A percentile compares a stretch with the other conserved stretches of the same genome.
phyloP scores from a whole-genome alignment of 2,329 filamentous ascomycete species.

The Coniella lustricola region DNA sequence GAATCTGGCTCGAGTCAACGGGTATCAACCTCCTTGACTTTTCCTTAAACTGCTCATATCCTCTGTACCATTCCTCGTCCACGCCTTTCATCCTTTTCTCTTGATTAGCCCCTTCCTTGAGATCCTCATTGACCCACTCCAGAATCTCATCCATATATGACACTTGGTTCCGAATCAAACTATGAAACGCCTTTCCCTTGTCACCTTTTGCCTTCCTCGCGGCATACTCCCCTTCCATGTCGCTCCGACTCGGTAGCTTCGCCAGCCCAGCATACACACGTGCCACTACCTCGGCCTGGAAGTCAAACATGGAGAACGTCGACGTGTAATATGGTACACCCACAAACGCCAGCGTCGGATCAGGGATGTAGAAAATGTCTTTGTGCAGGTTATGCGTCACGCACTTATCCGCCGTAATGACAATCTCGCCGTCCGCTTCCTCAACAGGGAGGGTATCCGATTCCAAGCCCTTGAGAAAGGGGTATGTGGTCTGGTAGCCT shows the following conservation, averaged over 20 bases:
- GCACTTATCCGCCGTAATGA: conserved; percentile 56
- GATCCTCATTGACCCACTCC: conserved; percentile 15
- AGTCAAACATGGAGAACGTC: conserved; percentile 64
- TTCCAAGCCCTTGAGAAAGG: conserved; percentile 50
- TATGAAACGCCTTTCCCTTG: conserved; percentile 31
- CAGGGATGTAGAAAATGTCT: conserved; percentile 65
- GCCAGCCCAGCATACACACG: conserved; percentile 47
- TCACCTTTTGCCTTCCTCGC: conserved; percentile 24
- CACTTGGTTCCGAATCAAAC: conserved; percentile 21
- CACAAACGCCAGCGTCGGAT: conserved; percentile 56
- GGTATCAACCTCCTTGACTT: conserved; percentile 11
- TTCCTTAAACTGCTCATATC: conserved; percentile 18
- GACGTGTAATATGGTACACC: conserved; percentile 60
- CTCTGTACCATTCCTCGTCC: conserved; percentile 25
- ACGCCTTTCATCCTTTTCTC: conserved; percentile 24
- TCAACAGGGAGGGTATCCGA: conserved; percentile 30
- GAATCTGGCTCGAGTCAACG: conserved; percentile 4
- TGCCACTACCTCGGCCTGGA: conserved; percentile 57
- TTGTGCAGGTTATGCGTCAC: conserved; percentile 62
- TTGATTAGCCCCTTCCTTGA: conserved; percentile 19
- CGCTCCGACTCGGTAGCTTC: conserved; percentile 35
- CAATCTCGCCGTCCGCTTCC: conserved; percentile 42
- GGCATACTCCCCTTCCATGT: conserved; percentile 30
- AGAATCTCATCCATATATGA: conserved; percentile 27
- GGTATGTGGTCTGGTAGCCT: conserved; percentile 61